Conservation (phyloP, 1,284 basidiomycete genomes). For the Cryptococcus deneoformans region DNA sequence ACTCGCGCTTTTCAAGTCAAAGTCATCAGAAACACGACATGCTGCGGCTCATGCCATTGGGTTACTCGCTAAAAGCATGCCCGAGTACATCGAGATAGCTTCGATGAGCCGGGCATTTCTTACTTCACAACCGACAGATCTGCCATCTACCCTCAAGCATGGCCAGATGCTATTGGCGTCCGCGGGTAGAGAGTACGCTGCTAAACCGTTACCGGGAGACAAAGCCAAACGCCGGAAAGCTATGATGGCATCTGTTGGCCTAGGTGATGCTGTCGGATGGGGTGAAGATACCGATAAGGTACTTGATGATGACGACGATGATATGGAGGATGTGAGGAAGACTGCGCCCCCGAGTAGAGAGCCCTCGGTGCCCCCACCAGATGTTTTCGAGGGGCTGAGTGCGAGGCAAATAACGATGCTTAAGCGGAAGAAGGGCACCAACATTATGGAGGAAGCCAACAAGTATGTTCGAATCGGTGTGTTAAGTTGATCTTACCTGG, state of each 20-base stretch:
- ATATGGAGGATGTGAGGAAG: conserved; percentile 27
- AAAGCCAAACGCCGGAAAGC: conserved; percentile 42
- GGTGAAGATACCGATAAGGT: conserved; percentile 44
- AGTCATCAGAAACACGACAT: conserved; percentile 46
- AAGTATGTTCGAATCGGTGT: conserved; percentile 28
- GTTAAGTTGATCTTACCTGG: neutral
- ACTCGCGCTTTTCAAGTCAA: conserved; percentile 43
- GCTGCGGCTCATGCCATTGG: conserved; percentile 47
- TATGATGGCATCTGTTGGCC: conserved; percentile 44
- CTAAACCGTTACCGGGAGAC: conserved; percentile 36
- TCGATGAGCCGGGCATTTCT: neutral
- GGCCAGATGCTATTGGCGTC: conserved; percentile 38
- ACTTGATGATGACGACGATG: conserved; percentile 35
- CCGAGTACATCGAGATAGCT: conserved; percentile 21
- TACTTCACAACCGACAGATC: conserved; percentile 19
- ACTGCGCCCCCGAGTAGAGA: conserved; percentile 4
- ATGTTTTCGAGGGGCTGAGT: conserved; percentile 47
- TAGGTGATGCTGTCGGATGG: conserved; percentile 41
- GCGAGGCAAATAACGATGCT: conserved; percentile 49
- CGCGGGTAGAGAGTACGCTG: conserved; percentile 43
- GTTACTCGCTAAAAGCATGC: conserved; percentile 36
- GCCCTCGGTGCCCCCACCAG: conserved; percentile 21
- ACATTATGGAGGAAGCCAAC: conserved; percentile 44
- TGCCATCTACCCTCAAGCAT: conserved; percentile 17
- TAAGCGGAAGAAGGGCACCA: conserved; percentile 48